Evolutionary conservation across 2,329 filamentous ascomycete species (phyloP), one percentile per base, ranked within the genome.

Genomic region (Pseudophaeomoniella oleicola): DNA sequence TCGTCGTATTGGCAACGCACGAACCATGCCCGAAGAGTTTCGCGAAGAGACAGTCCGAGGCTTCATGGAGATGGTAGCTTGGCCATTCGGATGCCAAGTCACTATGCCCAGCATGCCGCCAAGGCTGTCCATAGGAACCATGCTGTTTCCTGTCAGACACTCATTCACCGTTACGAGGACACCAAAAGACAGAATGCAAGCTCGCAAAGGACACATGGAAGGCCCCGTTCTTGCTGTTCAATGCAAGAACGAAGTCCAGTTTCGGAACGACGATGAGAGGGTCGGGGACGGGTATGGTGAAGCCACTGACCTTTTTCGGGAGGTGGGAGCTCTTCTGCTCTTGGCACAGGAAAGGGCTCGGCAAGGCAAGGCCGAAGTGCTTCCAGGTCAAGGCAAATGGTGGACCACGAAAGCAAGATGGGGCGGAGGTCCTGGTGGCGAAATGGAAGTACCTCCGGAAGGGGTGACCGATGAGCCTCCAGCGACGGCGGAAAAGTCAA

Each of bases 301-400:
- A 40, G 50, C 61, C 12, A 60, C 75, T 35, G 72, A 78, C 47
- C 44, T 69, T 5, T 59, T 74, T 41, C 63, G 72, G 37, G 74
- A 78, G 46, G 53, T 75, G 3, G 72, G 69, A 4, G 67, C 63
- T 2, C 56, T 76, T 52, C 54, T 78, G 11, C 57, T 72, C 14
- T 50, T 75, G 2, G 74, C 73, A 2, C 71, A 78, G 50, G 72
- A 78, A 50, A 63, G 74, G 27, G 61, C 62, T n/a, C 60, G 72
- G 36, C 63, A 77, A 46, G 72, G 70, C 1, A 59, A 55, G 37
- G 47, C 47, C 2, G 69, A 74, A 44, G 62, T 54, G 36, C 39
- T 41, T 15, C 62, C 68, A 3, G 69, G 71, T 1, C 64, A 71
- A 44, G 69, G 67, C 3, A 64, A 71, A 46, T 78, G 74, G 73